Base-by-base conservation (phyloP, 2,329 filamentous ascomycete species). In the Arthrinium puccinioides region DNA sequence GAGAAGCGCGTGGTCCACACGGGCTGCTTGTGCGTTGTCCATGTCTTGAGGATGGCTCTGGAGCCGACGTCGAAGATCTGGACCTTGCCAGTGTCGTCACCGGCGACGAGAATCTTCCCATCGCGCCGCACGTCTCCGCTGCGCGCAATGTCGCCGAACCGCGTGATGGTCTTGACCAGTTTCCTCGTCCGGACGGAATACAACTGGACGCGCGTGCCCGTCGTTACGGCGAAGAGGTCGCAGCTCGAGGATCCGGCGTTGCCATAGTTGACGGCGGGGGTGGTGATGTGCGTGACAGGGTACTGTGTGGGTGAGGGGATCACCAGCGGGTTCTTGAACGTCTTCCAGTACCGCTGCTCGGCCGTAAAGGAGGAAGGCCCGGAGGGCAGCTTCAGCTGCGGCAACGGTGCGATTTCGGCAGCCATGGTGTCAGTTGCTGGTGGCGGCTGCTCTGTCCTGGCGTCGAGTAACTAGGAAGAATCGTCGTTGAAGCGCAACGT, bases 311-410 rank as follows among this genome's bases (percentile, higher is more conserved):
- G 88, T 45, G 90, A 94, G 31, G 92, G 86, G 44, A 97, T 81
- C 44, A 90, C 80, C 40, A 94, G 79, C 48, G 89, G 86, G 50
- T 89, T 92, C 65, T 87, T 88, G 70, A 98, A 98, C 10, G 84
- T 83, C 57, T 84, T 84, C 94, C 94, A 98, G 72, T 97, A 97
- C 48, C 82, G 77, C 66, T 97, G 89, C 67, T 98, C 92, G 21
- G 89, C 82, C 6, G 90, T 95, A 32, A 90, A 66, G 37, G 87
- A 83, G 27, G 84, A 82, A 40, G 88, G 88, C 35, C 87, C 86
- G 45, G 84, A 76, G 40, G 90, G 81, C 56, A 94, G 76, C 72
- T 87, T 94, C 56, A 94, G 69, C 60, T 82, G 82, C 60, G 81
- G 80, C 48, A 94, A 69, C 43, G 85, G 84, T 61, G 79, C 77